Evolutionary conservation across 768 basidiomycete species (phyloP), one percentile per base, ranked within the genome.

Genomic region (Gelatoporia subvermispora): DNA sequence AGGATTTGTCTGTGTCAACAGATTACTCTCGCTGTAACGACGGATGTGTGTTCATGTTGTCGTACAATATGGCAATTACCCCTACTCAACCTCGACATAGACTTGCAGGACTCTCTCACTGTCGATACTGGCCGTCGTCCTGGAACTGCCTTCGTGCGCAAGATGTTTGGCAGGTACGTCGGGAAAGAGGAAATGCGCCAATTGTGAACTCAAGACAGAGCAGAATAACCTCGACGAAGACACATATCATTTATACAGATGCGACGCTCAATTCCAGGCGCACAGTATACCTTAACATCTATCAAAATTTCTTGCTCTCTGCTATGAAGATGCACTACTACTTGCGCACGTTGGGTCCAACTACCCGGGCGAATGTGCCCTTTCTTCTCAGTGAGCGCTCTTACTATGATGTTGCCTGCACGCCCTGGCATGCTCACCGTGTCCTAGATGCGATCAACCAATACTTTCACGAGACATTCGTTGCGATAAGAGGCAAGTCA

Each of bases 251-350:
- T 51, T 96, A 82, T 68, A 82, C 75, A 43, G 94, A 97, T 61
- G 75, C 76, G 4, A 60, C 63, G 13, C 72, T 95, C 52, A 96
- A 94, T 63, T 67, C 78, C 8, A 55, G 66, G 16, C 59, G 74
- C 36, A 75, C 74, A 1, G 79, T 92, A 9, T 79, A 88, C 64
- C 63, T 81, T 45, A 99, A 97, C 65, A 74, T 95, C 11, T 96
- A 92, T 64, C 88, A 92, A 62, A 88, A 84, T 59, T 86, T 93
- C 60, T 65, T 89, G 24, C 65, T 96, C 37, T 75, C 82, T 2
- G 90, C 88, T 0, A 84, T 93, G 74, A 95, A 90, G 68, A 86
- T 92, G 76, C 82, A 90, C 50, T 75, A 78, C 45, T 96, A 97
- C 62, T 68, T 97, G 28, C 73, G 76, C 31, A 73, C 75, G 44